Conservation (phyloP, 352 stramenopile species). For the Plasmopara viticola region DNA sequence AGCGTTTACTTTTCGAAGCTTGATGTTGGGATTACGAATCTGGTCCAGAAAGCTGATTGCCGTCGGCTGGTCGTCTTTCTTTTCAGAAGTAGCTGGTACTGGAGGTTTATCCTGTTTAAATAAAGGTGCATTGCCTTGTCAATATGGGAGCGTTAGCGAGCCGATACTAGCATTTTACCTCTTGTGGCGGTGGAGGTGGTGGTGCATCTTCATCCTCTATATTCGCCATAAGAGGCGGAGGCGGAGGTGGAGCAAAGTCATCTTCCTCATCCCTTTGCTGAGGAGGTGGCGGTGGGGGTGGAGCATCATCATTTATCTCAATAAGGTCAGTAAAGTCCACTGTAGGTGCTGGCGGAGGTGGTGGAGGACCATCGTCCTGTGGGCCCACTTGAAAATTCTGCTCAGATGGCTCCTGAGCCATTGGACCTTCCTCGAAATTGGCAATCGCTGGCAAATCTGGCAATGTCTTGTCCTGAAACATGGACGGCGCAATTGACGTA, state of each 20-base stretch:
- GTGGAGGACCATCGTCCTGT: conserved; percentile 52
- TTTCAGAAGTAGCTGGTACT: conserved; percentile 17
- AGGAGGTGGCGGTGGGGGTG: conserved; percentile 39
- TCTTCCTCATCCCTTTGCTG: conserved; percentile 28
- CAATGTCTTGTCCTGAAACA: conserved; percentile 77
- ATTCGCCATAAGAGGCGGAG: conserved; percentile 29
- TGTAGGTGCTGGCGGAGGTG: conserved; percentile 45
- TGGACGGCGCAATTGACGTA: conserved; percentile 71
- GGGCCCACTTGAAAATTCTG: conserved; percentile 60
- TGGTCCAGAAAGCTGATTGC: conserved; percentile 45
- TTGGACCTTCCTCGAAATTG: conserved; percentile 59
- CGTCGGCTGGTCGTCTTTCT: conserved; percentile 27
- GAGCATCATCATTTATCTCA: conserved; percentile 36
- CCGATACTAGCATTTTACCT: conserved; percentile 16
- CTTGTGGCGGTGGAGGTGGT: conserved; percentile 40
- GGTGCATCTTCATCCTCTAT: conserved; percentile 38
- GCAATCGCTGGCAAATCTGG: conserved; percentile 59
- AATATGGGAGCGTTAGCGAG: background rate
- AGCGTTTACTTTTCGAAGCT: conserved; percentile 37
- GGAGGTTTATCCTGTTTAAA: conserved; percentile 26
- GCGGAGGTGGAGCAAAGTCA: conserved; percentile 38
- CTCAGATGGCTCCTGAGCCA: conserved; percentile 50
- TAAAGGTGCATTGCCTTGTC: background rate
- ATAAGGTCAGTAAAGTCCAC: conserved; percentile 67
- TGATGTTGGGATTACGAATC: conserved; percentile 55